Evolutionary conservation across 805 yeast species (phyloP), one percentile per base, ranked within the genome.

Genomic region (Hanseniaspora hatyaiensis): DNA sequence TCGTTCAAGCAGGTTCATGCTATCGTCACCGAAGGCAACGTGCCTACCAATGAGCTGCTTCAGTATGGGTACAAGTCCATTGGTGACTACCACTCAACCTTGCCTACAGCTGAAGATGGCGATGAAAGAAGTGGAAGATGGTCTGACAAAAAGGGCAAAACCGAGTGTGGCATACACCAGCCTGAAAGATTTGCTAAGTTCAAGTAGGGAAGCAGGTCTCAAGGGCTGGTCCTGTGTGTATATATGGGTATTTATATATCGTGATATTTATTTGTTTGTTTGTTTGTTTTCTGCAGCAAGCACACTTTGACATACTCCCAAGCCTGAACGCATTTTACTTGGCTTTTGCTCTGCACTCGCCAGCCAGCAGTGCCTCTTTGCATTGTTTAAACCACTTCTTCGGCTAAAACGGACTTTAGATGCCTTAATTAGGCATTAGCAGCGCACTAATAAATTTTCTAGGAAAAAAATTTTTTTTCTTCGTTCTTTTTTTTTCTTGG

Each of bases 91-190:
- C 97, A 89, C 63, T 84, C 95, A 1, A 89, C 97, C 0, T 77
- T 66, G 26, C 96, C 97, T 2, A 94, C 85, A 9, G 72, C 67
- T 6, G 95, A 82, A 38, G 95, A 94, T 8, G 42, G 15, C 8
- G 96, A 89, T 59, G 97, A 89, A 63, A 74, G 97, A 54, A 77
- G 92, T n/a, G 97, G 97, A 1, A 75, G 97, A 58, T 89, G 97
- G 97, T 29, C 47, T 15, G 81, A 82, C 68, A 96, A 96, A 2
- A 74, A 81, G 60, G 72, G 77, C 9, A 89, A 89, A 68, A 86
- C 95, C 0, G 97, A 89, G 62, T 89, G 97, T 65, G 97, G 97
- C 2, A 87, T 89, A 47, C 97, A 89, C 59, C 82, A 80, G 56
- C 75, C 88, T 1, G 73, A 80, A 22, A 75, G 82, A 52, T 89